These are phyloP conservation scores for Leccinum fallax DNA, from an alignment of 1,284 basidiomycete genomes.

Conservation along the genomic window DNA sequence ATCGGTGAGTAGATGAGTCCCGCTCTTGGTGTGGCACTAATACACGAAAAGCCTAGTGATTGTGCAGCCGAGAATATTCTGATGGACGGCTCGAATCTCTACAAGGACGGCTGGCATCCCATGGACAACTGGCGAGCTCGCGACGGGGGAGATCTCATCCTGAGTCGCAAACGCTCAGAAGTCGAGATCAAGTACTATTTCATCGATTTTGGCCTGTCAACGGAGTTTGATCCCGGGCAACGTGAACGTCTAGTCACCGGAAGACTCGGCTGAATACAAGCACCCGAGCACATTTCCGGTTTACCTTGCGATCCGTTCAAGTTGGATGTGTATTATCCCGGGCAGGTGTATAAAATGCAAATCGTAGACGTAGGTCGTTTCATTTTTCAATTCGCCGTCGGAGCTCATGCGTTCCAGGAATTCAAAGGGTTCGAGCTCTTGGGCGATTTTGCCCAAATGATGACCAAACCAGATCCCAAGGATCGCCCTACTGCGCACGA, in stretches of 20 bases:
- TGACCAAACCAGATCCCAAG: slow-evolving; percentile 16
- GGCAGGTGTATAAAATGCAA: slow-evolving; percentile 14
- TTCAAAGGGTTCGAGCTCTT: slow-evolving; percentile 9
- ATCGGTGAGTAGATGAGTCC: slow-evolving; percentile 11
- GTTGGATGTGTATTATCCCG: slow-evolving; percentile 20
- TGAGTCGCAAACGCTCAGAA: slow-evolving; percentile 13
- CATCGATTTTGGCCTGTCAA: slow-evolving; percentile 31
- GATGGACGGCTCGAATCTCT: slow-evolving; percentile 31
- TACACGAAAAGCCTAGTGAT: slow-evolving; percentile 20
- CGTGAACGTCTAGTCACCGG: slow-evolving; percentile 1
- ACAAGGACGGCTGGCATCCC: slow-evolving; percentile 32
- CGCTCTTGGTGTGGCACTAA: not conserved
- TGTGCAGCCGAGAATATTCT: slow-evolving; percentile 29
- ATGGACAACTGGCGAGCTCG: slow-evolving; percentile 6
- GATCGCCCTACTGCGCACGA: slow-evolving; percentile 12
- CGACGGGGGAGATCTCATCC: slow-evolving; percentile 1
- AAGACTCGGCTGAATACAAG: not conserved
- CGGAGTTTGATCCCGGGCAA: not conserved
- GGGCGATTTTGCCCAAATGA: slow-evolving; percentile 6
- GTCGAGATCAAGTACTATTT: slow-evolving; percentile 28
- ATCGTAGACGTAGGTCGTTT: slow-evolving; percentile 16
- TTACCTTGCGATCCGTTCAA: slow-evolving; percentile 24
- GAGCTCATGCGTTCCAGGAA: not conserved
- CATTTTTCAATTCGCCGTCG: no score
- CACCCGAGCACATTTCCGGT: slow-evolving; percentile 16